A percentile compares a stretch with the other conserved stretches of the same genome.
These are phyloP conservation scores for Boletus rubescentipes DNA, from an alignment of 768 basidiomycete species.

Conservation along the genomic window DNA sequence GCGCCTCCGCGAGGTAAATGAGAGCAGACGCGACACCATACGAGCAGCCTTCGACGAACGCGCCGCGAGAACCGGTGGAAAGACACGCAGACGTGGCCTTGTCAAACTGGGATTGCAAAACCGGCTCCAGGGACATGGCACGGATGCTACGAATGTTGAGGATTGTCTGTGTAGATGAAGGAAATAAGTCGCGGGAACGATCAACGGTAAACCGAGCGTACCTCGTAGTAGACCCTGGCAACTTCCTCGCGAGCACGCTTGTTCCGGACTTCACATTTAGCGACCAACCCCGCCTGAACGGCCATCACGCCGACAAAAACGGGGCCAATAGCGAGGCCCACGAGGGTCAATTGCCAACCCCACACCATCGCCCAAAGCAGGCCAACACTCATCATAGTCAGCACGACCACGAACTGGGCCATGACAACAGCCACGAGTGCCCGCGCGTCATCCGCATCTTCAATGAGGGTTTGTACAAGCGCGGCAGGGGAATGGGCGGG, in stretches of 20 bases:
- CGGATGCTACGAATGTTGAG: slow-evolving; percentile 85
- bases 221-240: slow-evolving; percentile 82
- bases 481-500: slow-evolving; percentile 54
- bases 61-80: slow-evolving; percentile 69
- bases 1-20: slow-evolving; percentile 86
- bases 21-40: slow-evolving; percentile 78
- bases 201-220: slow-evolving; percentile 33
- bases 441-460: slow-evolving; percentile 88
- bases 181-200: background rate
- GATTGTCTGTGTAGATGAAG: slow-evolving; percentile 50
- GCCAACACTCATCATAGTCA: slow-evolving; percentile 79
- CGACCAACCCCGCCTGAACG: slow-evolving; percentile 69
- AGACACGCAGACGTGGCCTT: slow-evolving; percentile 59
- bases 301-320: slow-evolving; percentile 77
- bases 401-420: slow-evolving; percentile 70
- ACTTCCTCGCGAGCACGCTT: slow-evolving; percentile 87
- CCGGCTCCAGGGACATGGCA: slow-evolving; percentile 76
- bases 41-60: slow-evolving; percentile 83
- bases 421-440: slow-evolving; percentile 71
- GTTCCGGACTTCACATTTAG: slow-evolving; percentile 71
- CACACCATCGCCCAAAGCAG: slow-evolving; percentile 84
- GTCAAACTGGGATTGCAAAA: slow-evolving; percentile 72
- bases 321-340: slow-evolving; percentile 83
- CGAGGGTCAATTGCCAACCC: slow-evolving; percentile 93
- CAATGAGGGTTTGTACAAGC: slow-evolving; percentile 75